Evolutionary conservation across 345 rosid genomes (phyloP), one percentile per base, ranked within the genome.

Genomic region (Hevea brasiliensis): DNA sequence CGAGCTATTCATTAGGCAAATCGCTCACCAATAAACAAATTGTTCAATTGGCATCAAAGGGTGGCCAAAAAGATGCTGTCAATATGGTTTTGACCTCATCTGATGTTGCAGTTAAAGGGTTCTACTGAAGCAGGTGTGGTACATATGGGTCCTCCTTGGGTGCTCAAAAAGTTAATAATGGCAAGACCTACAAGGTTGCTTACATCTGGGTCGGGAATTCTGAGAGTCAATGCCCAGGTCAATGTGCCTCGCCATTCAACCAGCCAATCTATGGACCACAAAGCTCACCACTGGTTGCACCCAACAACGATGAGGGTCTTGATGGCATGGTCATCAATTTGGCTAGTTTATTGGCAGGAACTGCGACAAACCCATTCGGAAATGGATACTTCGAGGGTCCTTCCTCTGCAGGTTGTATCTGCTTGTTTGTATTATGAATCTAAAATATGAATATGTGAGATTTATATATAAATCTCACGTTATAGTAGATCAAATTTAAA

Each of bases 141-240:
- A 35, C 65, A 6, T 75, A 71, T 15, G 60, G 61, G 15, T 68
- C 61, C 15, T 13, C 77, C 3, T 0, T 21, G 17, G 11, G 40
- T 50, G 60, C 76, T 23, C 41, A 53, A 54, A 41, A 24, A 26
- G 18, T 44, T 10, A 56, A 27, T 3, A 21, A 23, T 7, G 21
- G 54, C 0, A 54, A 67, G 17, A 32, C 0, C 8, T 40, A 61
- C 4, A 77, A 61, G 35, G 72, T 66, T 54, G 80, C 80, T 2
- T 72, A 67, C 68, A 77, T 77, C 6, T 77, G 80, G 76, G 80
- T 67, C n/a, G 73, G 76, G 17, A 77, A 77, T 35, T 60, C 80
- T 0, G 73, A 77, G 64, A 61, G 51, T 24, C 76, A 72, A 40
- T 77, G 76, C 62, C 76, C 80, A 8, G 80, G 76, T 26, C 56